Evolutionary conservation across 1,284 basidiomycete species (phyloP), one percentile per base, ranked within the genome.

Genomic region (Sporisorium exsertum): DNA sequence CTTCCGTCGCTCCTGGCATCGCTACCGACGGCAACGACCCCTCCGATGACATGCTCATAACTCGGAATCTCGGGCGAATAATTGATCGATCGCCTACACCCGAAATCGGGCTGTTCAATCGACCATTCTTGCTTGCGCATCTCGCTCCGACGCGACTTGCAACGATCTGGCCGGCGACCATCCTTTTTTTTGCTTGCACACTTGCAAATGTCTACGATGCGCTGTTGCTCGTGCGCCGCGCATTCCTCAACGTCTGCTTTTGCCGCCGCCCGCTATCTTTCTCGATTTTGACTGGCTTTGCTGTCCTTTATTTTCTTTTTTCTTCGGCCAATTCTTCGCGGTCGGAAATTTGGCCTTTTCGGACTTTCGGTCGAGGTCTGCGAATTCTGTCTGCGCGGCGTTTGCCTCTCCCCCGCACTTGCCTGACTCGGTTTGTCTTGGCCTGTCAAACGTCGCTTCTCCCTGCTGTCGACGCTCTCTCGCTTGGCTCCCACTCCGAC

Each of bases 301-400:
- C 46, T 47, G 27, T 16, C 18, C 35, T 35, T 35, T 9, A 32
- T 50, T 32, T 20, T 32, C 13, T 10, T 22, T 33, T 29, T 42
- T 53, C 42, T 54, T 54, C 27, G 54, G 54, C 27, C 43, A 37
- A 35, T 47, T 46, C 22, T 42, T 45, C 54, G 54, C 54, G 27
- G 29, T 45, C n/a, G 32, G 8, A 22, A 43, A 7, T 20, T 20
- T 18, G 16, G 16, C 2, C 40, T 43, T 32, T 56, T 56, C 54
- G 54, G 54, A 56, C 42, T 56, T 59, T 71, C 69, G 69, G 69
- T 65, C 69, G 69, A 71, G 27, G 40, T 32, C 16, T 37, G 40
- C 51, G 49, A 47, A 56, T 42, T 52, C 8, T 6, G 16, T 37
- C 20, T 16, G 12, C 18, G 46, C 46, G 10, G 20, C 42, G 12